Percentiles rank a stretch among this genome's conserved stretches.
phyloP scores from a whole-genome alignment of 495 filamentous ascomycete genomes.

The Aspergillus haitiensis region DNA sequence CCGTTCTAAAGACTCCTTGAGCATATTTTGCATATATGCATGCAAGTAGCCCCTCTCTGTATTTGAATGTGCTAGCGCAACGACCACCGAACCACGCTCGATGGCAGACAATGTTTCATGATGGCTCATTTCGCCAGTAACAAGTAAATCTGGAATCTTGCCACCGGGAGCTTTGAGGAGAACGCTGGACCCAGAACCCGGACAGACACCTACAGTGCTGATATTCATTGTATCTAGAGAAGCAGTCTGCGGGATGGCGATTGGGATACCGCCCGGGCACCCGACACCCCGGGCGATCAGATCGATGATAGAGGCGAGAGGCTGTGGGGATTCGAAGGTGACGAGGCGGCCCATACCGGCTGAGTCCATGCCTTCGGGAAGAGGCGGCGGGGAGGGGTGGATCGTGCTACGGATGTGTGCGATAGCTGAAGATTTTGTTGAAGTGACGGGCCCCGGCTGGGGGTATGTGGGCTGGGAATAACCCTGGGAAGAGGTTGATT shows the following conservation, averaged over 20 bases:
- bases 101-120: constrained; percentile 84
- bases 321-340: constrained; percentile 57
- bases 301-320: constrained; percentile 62
- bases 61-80: constrained; percentile 88
- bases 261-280: constrained; percentile 63
- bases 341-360: constrained; percentile 80
- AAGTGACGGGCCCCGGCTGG: constrained; percentile 26
- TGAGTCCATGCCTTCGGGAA: constrained; percentile 57
- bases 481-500: constrained; percentile 25
- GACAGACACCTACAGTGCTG: constrained; percentile 67
- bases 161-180: constrained; percentile 59
- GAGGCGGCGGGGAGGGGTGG: constrained; percentile 44
- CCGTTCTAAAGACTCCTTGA: constrained; percentile 55
- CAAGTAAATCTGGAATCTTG: constrained; percentile 67
- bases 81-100: constrained; percentile 81
- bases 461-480: constrained; percentile 50
- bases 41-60: constrained; percentile 80
- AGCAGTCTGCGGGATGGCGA: constrained; percentile 64
- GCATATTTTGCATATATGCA: constrained; percentile 63
- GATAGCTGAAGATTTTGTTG: constrained; percentile 24
- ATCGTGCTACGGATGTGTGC: constrained; percentile 56
- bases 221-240: constrained; percentile 57
- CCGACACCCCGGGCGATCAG: constrained; percentile 59
- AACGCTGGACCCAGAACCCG: constrained; percentile 76
- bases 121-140: constrained; percentile 92